phyloP scores from a whole-genome alignment of 2,329 filamentous ascomycete genomes.

The Pleoardoris graminearum region DNA sequence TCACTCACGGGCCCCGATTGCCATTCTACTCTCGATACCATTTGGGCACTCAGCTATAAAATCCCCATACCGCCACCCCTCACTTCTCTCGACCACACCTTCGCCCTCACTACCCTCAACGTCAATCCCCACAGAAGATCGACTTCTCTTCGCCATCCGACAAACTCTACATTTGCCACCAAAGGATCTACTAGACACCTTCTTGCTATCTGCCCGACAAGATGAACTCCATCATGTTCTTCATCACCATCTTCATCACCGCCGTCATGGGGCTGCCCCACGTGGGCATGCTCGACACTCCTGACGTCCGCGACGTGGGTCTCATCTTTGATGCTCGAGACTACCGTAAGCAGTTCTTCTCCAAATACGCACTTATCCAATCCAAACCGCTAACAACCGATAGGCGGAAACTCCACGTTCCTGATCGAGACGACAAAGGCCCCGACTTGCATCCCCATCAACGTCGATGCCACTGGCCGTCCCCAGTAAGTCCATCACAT shows the following conservation, averaged over 20 bases:
- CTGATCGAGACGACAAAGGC: slow-evolving; percentile 17
- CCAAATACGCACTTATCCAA: neutral
- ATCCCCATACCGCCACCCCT: no score
- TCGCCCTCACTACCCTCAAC: no score
- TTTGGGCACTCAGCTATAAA: no score
- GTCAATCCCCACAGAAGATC: no score
- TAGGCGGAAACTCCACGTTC: slow-evolving; percentile 10
- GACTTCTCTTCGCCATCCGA: no score
- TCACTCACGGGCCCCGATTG: no score
- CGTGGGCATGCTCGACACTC: slow-evolving; percentile 24
- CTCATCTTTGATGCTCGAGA: slow-evolving; percentile 14
- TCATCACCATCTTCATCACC: neutral
- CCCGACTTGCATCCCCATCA: slow-evolving; percentile 16
- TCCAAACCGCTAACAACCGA: neutral
- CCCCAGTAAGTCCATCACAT: neutral
- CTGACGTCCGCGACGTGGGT: slow-evolving; percentile 21
- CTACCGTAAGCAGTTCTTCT: slow-evolving; percentile 8
- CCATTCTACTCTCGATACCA: no score
- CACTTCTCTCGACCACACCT: no score
- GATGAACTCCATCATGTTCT: neutral
- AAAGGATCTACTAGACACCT: neutral
- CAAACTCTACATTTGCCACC: neutral
- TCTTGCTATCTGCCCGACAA: neutral
- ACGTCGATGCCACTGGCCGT: neutral
- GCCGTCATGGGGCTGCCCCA: slow-evolving; percentile 14